Evolutionary conservation across 2,329 filamentous ascomycete genomes (phyloP), one percentile per base, ranked within the genome.

Genomic region (Nectriaceae sp.): DNA sequence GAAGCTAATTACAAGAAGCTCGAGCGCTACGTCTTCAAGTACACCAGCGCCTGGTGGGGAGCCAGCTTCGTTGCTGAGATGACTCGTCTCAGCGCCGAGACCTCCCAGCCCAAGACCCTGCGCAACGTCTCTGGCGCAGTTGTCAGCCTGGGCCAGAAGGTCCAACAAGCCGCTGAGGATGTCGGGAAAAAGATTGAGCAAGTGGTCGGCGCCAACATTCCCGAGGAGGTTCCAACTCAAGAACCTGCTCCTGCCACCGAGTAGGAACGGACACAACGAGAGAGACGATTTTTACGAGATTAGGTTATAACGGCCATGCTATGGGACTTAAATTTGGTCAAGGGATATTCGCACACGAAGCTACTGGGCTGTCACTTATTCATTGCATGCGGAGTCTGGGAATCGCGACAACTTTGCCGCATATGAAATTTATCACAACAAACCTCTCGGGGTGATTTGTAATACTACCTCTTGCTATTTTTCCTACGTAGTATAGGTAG

Each of bases 1-100:
- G 84, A 87, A 51, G 77, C 86, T 48, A 97, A 97, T 71, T 97
- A 90, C 74, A 84, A 87, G 66, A 97, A 97, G 71, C 78, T 99
- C 50, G 89, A 94, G 66, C 89, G 89, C 72, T 97, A 97, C 66
- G 90, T 97, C 50, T 93, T 92, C 73, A 97, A 96, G 75, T 97
- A 97, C 73, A 99, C 94, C 2, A 95, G 90, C 68, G 89, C 92
- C 10, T 97, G 94, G 87, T 97, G 93, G 93, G 93, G 93, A 21
- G 84, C 92, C 68, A 92, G 88, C 57, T 97, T 97, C 66, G 91
- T 97, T 42, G 82, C 83, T 11, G 93, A 97, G 70, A 79, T 97
- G 69, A 79, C 72, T n/a, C 74, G 78, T 35, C 73, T 82, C 31
- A 73, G 67, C 40, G 58, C 69, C 13, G 70, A 71, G 38, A 67